Conservation (phyloP, 768 basidiomycete species). For the Leccinum olivaceopallidum region DNA sequence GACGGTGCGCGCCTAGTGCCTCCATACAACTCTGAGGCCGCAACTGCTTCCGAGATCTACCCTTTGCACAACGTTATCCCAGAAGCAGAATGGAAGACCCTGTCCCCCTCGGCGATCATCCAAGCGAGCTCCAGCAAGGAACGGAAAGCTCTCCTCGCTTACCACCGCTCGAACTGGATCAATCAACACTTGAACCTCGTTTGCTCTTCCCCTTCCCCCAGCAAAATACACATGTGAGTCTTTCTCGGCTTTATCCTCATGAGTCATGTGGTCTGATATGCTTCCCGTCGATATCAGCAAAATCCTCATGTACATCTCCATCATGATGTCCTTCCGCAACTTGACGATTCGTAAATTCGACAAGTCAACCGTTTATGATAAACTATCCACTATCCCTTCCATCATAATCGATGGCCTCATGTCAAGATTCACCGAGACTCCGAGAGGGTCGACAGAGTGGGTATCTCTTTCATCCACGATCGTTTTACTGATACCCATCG, state of each 20-base stretch:
- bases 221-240: slow-evolving; percentile 63
- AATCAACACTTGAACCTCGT: slow-evolving; percentile 56
- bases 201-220: slow-evolving; percentile 46
- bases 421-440: slow-evolving; percentile 76
- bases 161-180: slow-evolving; percentile 66
- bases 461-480: slow-evolving; percentile 12
- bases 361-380: slow-evolving; percentile 55
- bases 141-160: slow-evolving; percentile 59
- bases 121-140: slow-evolving; percentile 48
- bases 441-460: slow-evolving; percentile 66
- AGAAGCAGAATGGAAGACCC: slow-evolving; percentile 74
- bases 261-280: slow-evolving; percentile 2
- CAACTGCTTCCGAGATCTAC: slow-evolving; percentile 72
- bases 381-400: slow-evolving; percentile 57
- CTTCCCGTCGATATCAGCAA: slow-evolving; percentile 46
- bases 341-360: slow-evolving; percentile 42
- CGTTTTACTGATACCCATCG: neutral
- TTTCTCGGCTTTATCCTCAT: neutral
- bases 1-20: slow-evolving; percentile 77
- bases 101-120: slow-evolving; percentile 58
- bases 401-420: slow-evolving; percentile 74
- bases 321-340: slow-evolving; percentile 71
- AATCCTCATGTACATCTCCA: slow-evolving; percentile 76
- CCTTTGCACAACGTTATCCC: slow-evolving; percentile 75
- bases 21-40: slow-evolving; percentile 63